These are phyloP conservation scores for Zizania latifolia DNA, from an alignment of 176 grass and related monocot genomes.

Conservation along the genomic window DNA sequence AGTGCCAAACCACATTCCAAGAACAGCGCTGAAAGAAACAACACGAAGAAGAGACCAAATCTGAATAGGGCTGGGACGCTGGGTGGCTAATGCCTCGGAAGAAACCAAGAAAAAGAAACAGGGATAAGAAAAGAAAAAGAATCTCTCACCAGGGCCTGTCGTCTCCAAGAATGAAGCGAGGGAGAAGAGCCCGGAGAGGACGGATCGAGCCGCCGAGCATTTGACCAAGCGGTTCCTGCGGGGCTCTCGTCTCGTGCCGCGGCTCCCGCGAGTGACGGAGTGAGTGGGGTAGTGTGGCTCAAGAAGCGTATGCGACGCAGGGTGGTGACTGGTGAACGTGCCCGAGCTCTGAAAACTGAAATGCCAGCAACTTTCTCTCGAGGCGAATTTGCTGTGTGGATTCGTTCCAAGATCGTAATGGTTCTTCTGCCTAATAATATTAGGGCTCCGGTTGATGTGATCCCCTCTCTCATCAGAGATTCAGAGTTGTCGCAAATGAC, in stretches of 20 bases:
- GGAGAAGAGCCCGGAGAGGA: not conserved
- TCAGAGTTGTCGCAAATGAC: not conserved
- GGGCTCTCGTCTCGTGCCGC: not conserved
- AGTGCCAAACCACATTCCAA: not conserved
- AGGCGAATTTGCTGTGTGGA: not conserved
- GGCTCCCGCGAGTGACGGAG: not conserved
- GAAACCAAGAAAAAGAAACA: too few relatives aligned
- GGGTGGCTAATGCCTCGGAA: too few relatives aligned
- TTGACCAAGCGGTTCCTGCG: conserved; percentile 5
- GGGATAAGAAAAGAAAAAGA: too few relatives aligned
- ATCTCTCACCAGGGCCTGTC: too few relatives aligned
- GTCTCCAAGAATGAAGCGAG: not conserved
- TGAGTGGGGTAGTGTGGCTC: not conserved
- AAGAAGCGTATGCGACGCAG: not conserved
- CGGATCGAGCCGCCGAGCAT: conserved; percentile 10
- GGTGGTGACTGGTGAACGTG: too few relatives aligned
- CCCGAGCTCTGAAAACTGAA: not conserved
- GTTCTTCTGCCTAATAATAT: not conserved
- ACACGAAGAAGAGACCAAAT: not conserved
- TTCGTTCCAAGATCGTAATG: not conserved
- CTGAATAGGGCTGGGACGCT: too few relatives aligned
- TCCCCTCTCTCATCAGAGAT: not conserved
- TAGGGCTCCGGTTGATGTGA: not conserved
- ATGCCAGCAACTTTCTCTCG: too few relatives aligned
- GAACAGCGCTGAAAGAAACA: not conserved